Percentiles rank a stretch among this genome's conserved stretches.
phyloP scores from a whole-genome alignment of 345 rosid genomes.

The Acer yangbiense region DNA sequence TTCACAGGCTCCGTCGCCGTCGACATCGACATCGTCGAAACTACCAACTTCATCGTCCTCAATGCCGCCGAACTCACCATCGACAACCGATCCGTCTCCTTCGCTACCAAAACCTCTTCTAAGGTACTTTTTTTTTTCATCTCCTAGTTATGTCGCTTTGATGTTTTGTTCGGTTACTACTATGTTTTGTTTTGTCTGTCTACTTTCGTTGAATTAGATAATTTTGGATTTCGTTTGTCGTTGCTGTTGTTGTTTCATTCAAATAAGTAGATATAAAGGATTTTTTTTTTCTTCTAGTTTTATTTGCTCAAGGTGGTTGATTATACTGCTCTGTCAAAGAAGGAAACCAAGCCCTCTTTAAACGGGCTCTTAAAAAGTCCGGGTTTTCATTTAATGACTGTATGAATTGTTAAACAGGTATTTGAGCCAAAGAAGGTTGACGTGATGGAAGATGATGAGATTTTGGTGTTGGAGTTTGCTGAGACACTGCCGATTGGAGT shows the following conservation, averaged over 20 bases:
- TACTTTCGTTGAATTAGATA: too few relatives aligned
- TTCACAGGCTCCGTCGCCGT: constrained; percentile 67
- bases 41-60: constrained; percentile 76
- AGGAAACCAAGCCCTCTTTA: too few relatives aligned
- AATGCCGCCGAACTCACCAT: constrained; percentile 90
- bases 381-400: background rate
- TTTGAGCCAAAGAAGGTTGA: constrained; percentile 53
- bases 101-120: constrained; percentile 44
- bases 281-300: too few relatives aligned
- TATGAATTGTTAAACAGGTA: constrained; percentile 36
- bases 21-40: constrained; percentile 57
- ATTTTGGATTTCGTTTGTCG: background rate
- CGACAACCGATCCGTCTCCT: constrained; percentile 50
- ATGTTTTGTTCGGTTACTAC: background rate
- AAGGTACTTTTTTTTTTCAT: constrained; percentile 40
- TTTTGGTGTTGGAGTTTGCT: constrained; percentile 73
- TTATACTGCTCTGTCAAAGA: too few relatives aligned
- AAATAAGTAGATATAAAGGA: background rate
- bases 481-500: constrained; percentile 66
- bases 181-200: too few relatives aligned
- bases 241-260: background rate
- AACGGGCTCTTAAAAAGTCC: background rate
- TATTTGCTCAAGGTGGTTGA: too few relatives aligned
- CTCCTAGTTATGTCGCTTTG: background rate
- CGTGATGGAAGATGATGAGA: constrained; percentile 66